phyloP scores from a whole-genome alignment of 495 filamentous ascomycete genomes.

The Podospora pseudocomata region DNA sequence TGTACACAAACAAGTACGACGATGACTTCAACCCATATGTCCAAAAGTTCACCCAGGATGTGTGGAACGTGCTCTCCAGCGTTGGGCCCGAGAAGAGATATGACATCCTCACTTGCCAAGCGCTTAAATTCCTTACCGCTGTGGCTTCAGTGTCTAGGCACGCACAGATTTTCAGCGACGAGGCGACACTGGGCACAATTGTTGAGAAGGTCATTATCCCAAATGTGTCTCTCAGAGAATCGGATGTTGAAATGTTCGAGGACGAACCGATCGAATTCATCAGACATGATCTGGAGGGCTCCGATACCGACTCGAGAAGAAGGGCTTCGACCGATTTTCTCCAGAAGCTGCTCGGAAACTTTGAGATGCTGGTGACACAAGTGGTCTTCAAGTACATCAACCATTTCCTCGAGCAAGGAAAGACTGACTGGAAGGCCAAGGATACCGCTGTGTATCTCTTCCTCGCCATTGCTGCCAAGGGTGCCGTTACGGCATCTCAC shows the following conservation, averaged over 20 bases:
- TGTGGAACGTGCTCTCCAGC: constrained; percentile 85
- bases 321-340: constrained; percentile 93
- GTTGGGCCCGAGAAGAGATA: constrained; percentile 86
- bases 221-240: constrained; percentile 83
- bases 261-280: constrained; percentile 99
- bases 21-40: constrained; percentile 81
- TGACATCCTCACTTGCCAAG: constrained; percentile 92
- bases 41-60: constrained; percentile 75
- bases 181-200: constrained; percentile 69
- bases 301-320: constrained; percentile 87
- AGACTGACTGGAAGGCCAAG: constrained; percentile 88
- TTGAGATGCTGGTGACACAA: constrained; percentile 75
- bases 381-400: constrained; percentile 79
- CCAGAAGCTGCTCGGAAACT: constrained; percentile 78
- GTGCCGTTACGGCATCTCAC: constrained; percentile 73
- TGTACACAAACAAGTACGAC: constrained; percentile 90
- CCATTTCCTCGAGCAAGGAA: constrained; percentile 67
- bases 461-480: constrained; percentile 89
- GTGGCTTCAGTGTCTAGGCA: constrained; percentile 72
- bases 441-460: constrained; percentile 96
- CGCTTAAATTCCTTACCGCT: constrained; percentile 88
- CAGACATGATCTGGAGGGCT: constrained; percentile 89
- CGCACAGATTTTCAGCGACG: constrained; percentile 79
- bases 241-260: constrained; percentile 92
- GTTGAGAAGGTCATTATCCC: constrained; percentile 94